These are phyloP conservation scores for Pistacia atlantica DNA, from an alignment of 345 rosid species.

Conservation along the genomic window DNA sequence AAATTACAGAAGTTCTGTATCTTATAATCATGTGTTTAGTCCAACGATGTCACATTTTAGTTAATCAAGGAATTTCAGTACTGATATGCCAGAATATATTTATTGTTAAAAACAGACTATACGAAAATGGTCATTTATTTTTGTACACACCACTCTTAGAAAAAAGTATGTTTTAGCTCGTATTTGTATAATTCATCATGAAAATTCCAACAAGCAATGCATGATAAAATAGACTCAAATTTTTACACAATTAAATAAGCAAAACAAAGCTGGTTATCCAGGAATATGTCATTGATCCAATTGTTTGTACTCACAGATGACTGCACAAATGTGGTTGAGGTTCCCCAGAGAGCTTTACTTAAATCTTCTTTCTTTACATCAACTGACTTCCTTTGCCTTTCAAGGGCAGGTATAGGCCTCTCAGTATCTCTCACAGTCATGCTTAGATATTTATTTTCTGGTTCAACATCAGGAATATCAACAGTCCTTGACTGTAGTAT, in stretches of 20 bases:
- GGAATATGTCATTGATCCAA: background rate
- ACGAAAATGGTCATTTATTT: background rate
- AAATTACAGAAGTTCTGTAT: background rate
- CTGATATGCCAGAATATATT: background rate
- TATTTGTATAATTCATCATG: background rate
- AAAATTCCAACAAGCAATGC: background rate
- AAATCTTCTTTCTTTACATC: constrained; percentile 40
- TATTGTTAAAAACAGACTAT: background rate
- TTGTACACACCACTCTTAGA: background rate
- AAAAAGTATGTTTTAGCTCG: constrained; percentile 1
- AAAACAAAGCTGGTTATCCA: background rate
- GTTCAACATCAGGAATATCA: constrained; percentile 40
- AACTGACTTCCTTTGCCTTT: constrained; percentile 34
- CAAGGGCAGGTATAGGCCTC: constrained; percentile 31
- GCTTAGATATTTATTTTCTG: constrained; percentile 33
- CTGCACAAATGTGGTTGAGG: constrained; percentile 46
- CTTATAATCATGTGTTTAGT: background rate
- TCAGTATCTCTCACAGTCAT: constrained; percentile 33
- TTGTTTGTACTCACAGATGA: constrained; percentile 50
- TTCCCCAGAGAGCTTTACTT: constrained; percentile 37
- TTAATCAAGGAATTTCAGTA: background rate
- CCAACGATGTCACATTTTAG: background rate
- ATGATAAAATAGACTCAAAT: constrained; percentile 1
- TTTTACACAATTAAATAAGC: background rate
- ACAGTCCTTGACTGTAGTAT: constrained; percentile 63